A percentile compares a stretch with the other conserved stretches of the same genome.
Conservation (phyloP, 495 filamentous ascomycete species). For the Penicillium goetzii region DNA sequence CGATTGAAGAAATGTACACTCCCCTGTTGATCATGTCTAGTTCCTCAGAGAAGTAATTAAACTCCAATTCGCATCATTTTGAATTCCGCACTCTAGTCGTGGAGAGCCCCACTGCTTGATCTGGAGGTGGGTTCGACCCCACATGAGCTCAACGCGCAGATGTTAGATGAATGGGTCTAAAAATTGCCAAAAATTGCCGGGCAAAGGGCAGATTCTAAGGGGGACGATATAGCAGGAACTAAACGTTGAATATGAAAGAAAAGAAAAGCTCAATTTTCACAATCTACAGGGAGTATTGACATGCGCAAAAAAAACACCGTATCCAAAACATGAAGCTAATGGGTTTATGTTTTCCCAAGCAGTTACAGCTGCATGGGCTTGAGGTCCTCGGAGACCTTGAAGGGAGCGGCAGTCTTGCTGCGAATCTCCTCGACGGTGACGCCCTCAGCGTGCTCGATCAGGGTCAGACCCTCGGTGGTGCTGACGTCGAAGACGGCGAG, state of each 20-base stretch:
- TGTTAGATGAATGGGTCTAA: not conserved
- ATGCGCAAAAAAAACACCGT: conserved; percentile 14
- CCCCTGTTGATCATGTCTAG: not conserved
- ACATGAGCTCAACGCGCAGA: conserved; percentile 11
- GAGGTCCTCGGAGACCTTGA: conserved; percentile 72
- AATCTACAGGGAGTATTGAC: conserved; percentile 8
- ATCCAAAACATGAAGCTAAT: conserved; percentile 16
- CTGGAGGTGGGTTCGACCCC: conserved; percentile 22
- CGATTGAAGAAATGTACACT: not conserved
- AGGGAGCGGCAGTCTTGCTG: conserved; percentile 85
- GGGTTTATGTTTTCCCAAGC: conserved; percentile 14
- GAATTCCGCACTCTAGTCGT: conserved; percentile 6
- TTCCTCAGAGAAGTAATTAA: not conserved
- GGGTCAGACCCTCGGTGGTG: conserved; percentile 72
- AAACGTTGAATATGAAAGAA: not conserved
- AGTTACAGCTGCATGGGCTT: conserved; percentile 62
- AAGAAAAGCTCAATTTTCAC: conserved; percentile 7
- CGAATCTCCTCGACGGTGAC: conserved; percentile 84
- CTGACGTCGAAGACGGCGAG: conserved; percentile 86
- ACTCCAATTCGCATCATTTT: not conserved
- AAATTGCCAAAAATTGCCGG: not conserved
- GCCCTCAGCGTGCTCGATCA: conserved; percentile 80
- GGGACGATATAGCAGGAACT: not conserved
- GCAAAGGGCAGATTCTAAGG: not conserved
- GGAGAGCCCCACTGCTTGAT: conserved; percentile 15